These are phyloP conservation scores for Telopea speciosissima DNA, from an alignment of 177 flowering plant species.

Conservation along the genomic window DNA sequence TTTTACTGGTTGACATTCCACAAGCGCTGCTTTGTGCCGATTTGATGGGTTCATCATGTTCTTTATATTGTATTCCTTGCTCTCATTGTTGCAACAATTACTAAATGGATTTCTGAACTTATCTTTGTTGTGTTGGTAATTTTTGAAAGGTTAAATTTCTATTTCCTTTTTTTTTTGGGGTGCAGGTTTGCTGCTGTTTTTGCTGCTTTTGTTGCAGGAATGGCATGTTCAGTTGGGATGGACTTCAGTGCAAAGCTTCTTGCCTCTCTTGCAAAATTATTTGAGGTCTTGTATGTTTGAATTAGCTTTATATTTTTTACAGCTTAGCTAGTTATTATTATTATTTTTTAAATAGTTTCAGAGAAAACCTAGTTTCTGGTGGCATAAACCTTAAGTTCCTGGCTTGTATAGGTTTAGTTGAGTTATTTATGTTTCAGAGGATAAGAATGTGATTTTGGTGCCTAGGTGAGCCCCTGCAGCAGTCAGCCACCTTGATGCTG, in stretches of 20 bases:
- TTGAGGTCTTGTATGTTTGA: constrained; percentile 54
- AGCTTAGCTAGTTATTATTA: neutral
- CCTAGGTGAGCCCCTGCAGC: no score
- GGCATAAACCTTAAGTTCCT: neutral
- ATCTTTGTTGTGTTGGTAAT: constrained; percentile 2
- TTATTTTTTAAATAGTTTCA: neutral
- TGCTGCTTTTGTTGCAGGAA: constrained; percentile 92
- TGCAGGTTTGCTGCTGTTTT: constrained; percentile 90
- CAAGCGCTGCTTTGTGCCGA: neutral
- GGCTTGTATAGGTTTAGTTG: neutral
- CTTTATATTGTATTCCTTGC: neutral
- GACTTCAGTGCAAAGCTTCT: constrained; percentile 88
- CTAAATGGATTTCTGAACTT: neutral
- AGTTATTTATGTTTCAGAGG: no score
- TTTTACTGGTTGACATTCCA: neutral
- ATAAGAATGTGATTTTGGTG: no score
- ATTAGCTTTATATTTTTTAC: neutral
- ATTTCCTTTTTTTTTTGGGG: constrained; percentile 9
- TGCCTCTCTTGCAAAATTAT: constrained; percentile 67
- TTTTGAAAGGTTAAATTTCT: neutral
- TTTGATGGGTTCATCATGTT: neutral
- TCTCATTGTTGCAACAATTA: neutral
- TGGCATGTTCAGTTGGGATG: constrained; percentile 73
- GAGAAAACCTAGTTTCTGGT: neutral
- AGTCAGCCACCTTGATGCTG: no score